Conservation (phyloP, 768 basidiomycete species). For the Kwoniella sp. region DNA sequence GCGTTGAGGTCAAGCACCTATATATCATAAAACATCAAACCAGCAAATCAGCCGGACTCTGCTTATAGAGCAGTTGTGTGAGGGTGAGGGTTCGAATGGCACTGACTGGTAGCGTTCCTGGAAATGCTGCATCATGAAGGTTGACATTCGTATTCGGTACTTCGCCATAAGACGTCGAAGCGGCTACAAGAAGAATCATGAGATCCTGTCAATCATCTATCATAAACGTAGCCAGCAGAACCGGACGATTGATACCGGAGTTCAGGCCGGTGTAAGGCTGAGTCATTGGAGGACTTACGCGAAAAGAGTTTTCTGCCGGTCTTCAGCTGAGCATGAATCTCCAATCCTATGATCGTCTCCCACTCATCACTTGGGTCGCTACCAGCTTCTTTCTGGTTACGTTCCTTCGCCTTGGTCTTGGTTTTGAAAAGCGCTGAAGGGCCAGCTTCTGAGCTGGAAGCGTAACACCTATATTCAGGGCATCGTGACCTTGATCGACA, state of each 20-base stretch:
- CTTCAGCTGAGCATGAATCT: conserved; percentile 93
- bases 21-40: too few relatives aligned
- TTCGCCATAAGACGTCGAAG: conserved; percentile 58
- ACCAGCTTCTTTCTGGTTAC: not conserved
- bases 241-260: too few relatives aligned
- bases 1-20: conserved; percentile 53
- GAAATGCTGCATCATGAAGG: conserved; percentile 83
- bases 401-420: not conserved
- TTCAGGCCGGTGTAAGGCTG: too few relatives aligned
- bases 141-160: conserved; percentile 73
- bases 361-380: conserved; percentile 64
- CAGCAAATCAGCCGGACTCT: too few relatives aligned
- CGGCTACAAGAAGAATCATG: conserved; percentile 6
- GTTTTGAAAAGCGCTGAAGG: not conserved
- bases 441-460: not conserved
- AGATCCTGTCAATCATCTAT: too few relatives aligned
- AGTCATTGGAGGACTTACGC: too few relatives aligned
- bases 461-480: too few relatives aligned
- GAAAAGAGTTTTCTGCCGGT: conserved; percentile 88
- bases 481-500: too few relatives aligned
- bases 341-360: conserved; percentile 88
- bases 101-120: conserved; percentile 86
- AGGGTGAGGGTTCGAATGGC: conserved; percentile 7
- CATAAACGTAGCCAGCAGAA: too few relatives aligned
- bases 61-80: too few relatives aligned